These are phyloP conservation scores for Brassica hybrid DNA, from an alignment of 441 rosid species.

Conservation along the genomic window DNA sequence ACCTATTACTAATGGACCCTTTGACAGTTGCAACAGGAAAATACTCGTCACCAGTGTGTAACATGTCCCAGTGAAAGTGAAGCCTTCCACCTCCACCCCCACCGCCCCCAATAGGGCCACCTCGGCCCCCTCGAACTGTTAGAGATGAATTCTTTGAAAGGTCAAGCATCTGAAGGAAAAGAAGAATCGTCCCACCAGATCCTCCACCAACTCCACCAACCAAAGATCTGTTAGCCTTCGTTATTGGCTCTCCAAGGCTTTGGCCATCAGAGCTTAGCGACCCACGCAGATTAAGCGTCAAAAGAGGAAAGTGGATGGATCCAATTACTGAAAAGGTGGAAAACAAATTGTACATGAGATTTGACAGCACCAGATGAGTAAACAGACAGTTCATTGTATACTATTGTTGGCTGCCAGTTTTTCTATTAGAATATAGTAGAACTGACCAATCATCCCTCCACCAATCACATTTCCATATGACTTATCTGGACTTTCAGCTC, in stretches of 20 bases:
- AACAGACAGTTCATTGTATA: not conserved
- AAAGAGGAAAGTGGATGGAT: conserved; percentile 87
- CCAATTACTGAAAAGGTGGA: conserved; percentile 75
- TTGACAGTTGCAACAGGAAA: conserved; percentile 74
- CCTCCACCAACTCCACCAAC: conserved; percentile 97
- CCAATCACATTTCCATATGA: conserved; percentile 76
- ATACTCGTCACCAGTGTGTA: conserved; percentile 77
- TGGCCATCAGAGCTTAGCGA: conserved; percentile 92
- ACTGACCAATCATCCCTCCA: conserved; percentile 96
- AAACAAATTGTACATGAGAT: conserved; percentile 28
- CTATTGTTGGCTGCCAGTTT: conserved; percentile 1
- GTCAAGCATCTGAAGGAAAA: conserved; percentile 86
- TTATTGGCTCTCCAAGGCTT: conserved; percentile 57
- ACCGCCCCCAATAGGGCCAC: conserved; percentile 92
- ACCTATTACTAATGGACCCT: conserved; percentile 84
- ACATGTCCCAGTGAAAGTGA: conserved; percentile 97
- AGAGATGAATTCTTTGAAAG: conserved; percentile 73
- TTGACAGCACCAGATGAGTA: conserved; percentile 16
- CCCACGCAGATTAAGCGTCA: conserved; percentile 76
- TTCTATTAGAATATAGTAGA: too few species aligned
- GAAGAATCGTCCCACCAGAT: conserved; percentile 98
- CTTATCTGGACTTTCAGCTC: conserved; percentile 82
- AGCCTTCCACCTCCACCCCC: conserved; percentile 99
- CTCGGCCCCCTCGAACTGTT: conserved; percentile 85
- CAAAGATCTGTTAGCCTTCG: conserved; percentile 58